Evolutionary conservation across 2,329 filamentous ascomycete genomes (phyloP).

Genomic region (Fusarium duplospermum): DNA sequence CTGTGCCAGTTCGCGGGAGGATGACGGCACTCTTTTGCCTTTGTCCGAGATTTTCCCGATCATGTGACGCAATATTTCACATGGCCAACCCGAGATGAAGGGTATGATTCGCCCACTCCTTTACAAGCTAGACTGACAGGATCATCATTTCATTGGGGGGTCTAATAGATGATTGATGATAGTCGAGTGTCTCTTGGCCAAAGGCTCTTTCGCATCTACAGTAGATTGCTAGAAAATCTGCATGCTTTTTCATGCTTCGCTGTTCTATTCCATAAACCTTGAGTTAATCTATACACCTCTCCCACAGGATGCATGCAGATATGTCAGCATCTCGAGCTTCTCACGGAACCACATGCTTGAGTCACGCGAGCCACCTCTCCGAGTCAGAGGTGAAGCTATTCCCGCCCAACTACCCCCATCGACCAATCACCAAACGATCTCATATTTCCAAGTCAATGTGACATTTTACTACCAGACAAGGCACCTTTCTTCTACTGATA

Average conservation of each 20-base stretch:
- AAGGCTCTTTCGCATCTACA: background rate
- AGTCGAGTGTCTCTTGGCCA: background rate
- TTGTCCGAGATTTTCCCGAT: constrained; percentile 47
- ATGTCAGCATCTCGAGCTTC: background rate
- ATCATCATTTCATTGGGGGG: background rate
- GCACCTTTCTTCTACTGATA: too few relatives aligned
- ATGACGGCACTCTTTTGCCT: constrained; percentile 48
- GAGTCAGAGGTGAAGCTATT: constrained; percentile 17
- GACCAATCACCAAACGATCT: background rate
- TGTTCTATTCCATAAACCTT: background rate
- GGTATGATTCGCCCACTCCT: constrained; percentile 4
- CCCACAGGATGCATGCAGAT: background rate
- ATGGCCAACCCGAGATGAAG: constrained; percentile 21
- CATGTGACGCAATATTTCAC: constrained; percentile 49
- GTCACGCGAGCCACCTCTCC: constrained; percentile 7
- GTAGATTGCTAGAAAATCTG: background rate
- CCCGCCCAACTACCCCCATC: background rate
- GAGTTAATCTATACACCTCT: background rate
- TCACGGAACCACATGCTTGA: background rate
- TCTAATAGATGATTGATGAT: background rate
- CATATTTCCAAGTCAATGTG: background rate
- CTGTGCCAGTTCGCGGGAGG: constrained; percentile 40
- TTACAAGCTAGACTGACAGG: background rate
- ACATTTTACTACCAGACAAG: background rate
- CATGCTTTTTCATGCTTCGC: background rate